A percentile compares a stretch with the other conserved stretches of the same genome.
Evolutionary conservation across 495 filamentous ascomycete genomes (phyloP).

Genomic region (Baudoinia panamericana): DNA sequence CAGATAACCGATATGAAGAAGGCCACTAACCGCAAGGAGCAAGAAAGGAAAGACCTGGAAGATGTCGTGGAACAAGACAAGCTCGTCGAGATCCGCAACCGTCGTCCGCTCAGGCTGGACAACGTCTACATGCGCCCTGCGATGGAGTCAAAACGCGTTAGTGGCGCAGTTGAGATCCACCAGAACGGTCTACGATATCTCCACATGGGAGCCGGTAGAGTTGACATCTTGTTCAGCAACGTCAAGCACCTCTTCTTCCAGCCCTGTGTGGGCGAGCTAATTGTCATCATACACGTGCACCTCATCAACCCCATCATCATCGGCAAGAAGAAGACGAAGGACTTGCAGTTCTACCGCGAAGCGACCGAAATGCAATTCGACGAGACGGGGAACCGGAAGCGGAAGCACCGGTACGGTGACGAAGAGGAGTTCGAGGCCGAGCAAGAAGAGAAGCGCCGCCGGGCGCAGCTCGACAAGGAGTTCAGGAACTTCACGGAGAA

Average conservation of each 20-base stretch:
- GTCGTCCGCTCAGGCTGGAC: constrained; percentile 71
- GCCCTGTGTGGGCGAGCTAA: constrained; percentile 85
- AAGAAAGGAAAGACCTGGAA: constrained; percentile 98
- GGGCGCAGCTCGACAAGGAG: constrained; percentile 81
- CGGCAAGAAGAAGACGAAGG: constrained; percentile 96
- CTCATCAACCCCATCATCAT: constrained; percentile 97
- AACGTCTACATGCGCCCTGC: constrained; percentile 89
- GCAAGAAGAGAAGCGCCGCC: constrained; percentile 84
- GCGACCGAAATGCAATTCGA: constrained; percentile 98
- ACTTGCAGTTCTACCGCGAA: constrained; percentile 96
- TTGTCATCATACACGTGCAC: constrained; percentile 96
- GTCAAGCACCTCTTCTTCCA: constrained; percentile 98
- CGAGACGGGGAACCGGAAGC: constrained; percentile 94
- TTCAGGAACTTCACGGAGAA: constrained; percentile 98
- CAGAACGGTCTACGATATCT: constrained; percentile 97
- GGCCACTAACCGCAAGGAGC: constrained; percentile 73
- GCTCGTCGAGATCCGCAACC: constrained; percentile 63
- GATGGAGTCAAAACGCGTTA: constrained; percentile 88
- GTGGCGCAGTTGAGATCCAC: constrained; percentile 91
- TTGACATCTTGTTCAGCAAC: constrained; percentile 96
- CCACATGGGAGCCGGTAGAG: constrained; percentile 65
- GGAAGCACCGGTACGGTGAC: constrained; percentile 95
- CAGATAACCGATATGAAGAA: constrained; percentile 92
- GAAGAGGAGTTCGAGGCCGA: constrained; percentile 98
- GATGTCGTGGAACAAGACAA: constrained; percentile 99